These are phyloP conservation scores for Cotoneaster glaucophyllus DNA, from an alignment of 306 rosid genomes.

Conservation along the genomic window DNA sequence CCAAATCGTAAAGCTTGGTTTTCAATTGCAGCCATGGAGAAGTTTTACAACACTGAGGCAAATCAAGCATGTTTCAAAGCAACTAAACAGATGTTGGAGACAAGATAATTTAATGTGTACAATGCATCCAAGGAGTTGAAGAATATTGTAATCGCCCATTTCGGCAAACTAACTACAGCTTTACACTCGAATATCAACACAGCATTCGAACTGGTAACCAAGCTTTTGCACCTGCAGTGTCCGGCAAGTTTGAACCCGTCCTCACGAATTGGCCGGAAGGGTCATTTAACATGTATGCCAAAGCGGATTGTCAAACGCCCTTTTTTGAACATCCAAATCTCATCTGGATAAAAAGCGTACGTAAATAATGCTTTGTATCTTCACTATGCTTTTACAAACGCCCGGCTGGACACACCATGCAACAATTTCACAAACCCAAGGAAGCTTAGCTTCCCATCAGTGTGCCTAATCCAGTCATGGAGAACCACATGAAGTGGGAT, in stretches of 20 bases:
- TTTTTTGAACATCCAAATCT: conserved; percentile 23
- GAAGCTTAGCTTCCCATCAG: conserved; percentile 95
- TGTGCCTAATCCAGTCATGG: conserved; percentile 97
- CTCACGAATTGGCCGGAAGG: conserved; percentile 29
- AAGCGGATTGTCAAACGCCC: conserved; percentile 9
- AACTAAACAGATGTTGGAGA: neutral
- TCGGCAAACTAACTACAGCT: conserved; percentile 49
- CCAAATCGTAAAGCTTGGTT: neutral
- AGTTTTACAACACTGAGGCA: neutral
- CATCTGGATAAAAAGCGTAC: conserved; percentile 9
- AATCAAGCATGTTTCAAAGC: neutral
- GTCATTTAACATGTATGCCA: conserved; percentile 19
- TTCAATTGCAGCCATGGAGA: neutral
- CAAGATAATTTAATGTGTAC: neutral
- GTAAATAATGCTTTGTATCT: conserved; percentile 16
- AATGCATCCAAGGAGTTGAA: neutral
- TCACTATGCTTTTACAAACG: conserved; percentile 60
- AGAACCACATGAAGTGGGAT: conserved; percentile 92
- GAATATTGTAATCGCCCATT: conserved; percentile 18
- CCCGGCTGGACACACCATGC: conserved; percentile 81
- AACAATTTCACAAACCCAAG: conserved; percentile 87
- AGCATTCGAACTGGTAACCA: conserved; percentile 22
- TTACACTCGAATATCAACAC: conserved; percentile 31
- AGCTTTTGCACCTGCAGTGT: conserved; percentile 18
- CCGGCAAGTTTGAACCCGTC: conserved; percentile 28